Evolutionary conservation across 305 asterid species (phyloP), one percentile per base, ranked within the genome.

Genomic region (Caryopteris hybrid): DNA sequence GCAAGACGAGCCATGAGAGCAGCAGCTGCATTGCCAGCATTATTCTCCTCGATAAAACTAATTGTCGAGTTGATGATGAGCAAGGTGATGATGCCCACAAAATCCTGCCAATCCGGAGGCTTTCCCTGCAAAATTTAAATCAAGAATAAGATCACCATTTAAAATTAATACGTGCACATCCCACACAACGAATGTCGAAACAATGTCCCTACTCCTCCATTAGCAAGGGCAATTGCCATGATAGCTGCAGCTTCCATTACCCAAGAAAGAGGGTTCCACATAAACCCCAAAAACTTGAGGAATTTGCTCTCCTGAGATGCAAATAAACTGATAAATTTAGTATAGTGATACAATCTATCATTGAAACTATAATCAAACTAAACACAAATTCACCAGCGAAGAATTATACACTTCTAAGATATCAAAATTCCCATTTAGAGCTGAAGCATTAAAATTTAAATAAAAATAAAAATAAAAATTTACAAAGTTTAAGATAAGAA

Each of bases 251-350:
- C 99, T 83, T 94, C 99, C 99, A 94, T 94, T 56, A 94, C 99
- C 99, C 99, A 94, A 69, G 99, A 95, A 55, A 94, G 93, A 74
- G 99, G 98, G 70, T 94, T 94, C 99, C 99, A 94, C 99, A 94
- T 94, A 83, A 95, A 95, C 58, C 98, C 99, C 81, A 94, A 74
- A 72, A 89, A 94, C 78, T 94, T 94, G 61, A 94, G 74, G 31
- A 94, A 50, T 76, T 94, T 94, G 84, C 97, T 94, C 77, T 94
- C 99, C 99, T 89, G 83, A 53, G 64, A 75, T n/a, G n/a, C 1
- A 36, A 64, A 45, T 53, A 70, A 46, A 63, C 47, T 16, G 41
- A 71, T 6, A 5, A 73, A 31, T 31, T 31, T 4, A 3, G 36
- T 31, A 31, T 61, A 50, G 39, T 25, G 54, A 69, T 9, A 43